A percentile compares a stretch with the other conserved stretches of the same genome.
Evolutionary conservation across 164 flowering plant genomes (phyloP).

Genomic region (Stephania japonica): DNA sequence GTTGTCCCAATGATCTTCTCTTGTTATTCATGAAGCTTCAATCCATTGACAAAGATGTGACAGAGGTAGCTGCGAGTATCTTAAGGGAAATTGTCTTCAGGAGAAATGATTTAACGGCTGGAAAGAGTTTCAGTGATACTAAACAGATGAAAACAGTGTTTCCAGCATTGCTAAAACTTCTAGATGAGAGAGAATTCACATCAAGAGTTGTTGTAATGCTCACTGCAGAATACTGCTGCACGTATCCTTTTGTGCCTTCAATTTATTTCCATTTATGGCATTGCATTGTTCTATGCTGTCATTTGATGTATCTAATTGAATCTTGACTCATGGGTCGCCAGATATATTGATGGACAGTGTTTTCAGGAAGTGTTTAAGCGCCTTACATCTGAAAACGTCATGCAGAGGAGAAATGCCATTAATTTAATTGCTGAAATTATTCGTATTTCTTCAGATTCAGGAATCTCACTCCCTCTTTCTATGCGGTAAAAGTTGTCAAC

Average conservation of each 20-base stretch:
- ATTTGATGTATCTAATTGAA: not conserved
- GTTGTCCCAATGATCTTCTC: not conserved
- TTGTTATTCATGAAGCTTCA: conserved; percentile 42
- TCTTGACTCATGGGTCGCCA: conserved; percentile 27
- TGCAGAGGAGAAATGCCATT: conserved; percentile 61
- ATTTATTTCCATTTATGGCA: not conserved
- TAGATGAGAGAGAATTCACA: conserved; percentile 67
- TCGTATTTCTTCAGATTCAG: conserved; percentile 36
- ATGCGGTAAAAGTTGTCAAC: conserved; percentile 33
- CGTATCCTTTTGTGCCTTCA: conserved; percentile 30
- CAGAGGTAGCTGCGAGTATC: conserved; percentile 50
- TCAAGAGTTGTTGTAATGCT: conserved; percentile 66
- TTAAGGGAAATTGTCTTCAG: conserved; percentile 48
- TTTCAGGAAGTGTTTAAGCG: conserved; percentile 54
- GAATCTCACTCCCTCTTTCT: conserved; percentile 24
- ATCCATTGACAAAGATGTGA: conserved; percentile 53
- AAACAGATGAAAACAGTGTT: conserved; percentile 41
- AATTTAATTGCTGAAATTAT: conserved; percentile 58
- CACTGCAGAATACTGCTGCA: conserved; percentile 65
- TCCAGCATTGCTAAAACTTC: conserved; percentile 49
- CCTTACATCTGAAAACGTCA: conserved; percentile 31
- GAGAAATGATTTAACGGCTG: conserved; percentile 25
- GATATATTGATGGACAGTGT: conserved; percentile 42
- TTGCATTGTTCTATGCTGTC: not conserved
- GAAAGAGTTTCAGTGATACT: conserved; percentile 22